Conservation (phyloP, 805 yeast species). For the Yamadazyma endophytica region DNA sequence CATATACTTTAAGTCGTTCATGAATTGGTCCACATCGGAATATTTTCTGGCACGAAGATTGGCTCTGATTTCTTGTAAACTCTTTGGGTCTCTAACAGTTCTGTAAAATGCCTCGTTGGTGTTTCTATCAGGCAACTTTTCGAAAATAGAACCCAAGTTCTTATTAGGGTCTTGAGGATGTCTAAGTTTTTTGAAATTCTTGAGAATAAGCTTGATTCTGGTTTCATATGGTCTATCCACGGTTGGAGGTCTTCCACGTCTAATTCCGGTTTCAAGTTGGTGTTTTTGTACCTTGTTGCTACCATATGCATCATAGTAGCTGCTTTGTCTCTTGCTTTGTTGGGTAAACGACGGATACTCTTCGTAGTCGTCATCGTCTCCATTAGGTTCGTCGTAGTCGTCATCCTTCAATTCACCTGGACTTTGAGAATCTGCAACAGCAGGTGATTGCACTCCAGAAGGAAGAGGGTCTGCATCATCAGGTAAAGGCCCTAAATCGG, state of each 20-base stretch:
- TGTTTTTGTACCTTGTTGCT: too few relatives aligned
- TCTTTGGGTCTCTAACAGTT: constrained; percentile 54
- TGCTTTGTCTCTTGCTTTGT: constrained; percentile 4
- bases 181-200: constrained; percentile 72
- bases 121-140: constrained; percentile 72
- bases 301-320: too few relatives aligned
- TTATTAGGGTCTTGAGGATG: constrained; percentile 45
- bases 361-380: constrained; percentile 13
- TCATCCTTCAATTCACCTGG: constrained; percentile 13
- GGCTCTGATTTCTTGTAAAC: constrained; percentile 70
- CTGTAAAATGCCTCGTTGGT: constrained; percentile 52
- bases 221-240: constrained; percentile 90
- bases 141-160: constrained; percentile 63
- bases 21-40: constrained; percentile 66
- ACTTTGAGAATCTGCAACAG: constrained; percentile 1
- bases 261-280: constrained; percentile 43
- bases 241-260: constrained; percentile 88
- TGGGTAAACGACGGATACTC: constrained; percentile 7
- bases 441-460: constrained; percentile 4
- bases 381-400: constrained; percentile 14
- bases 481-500: constrained; percentile 69
- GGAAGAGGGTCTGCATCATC: constrained; percentile 26
- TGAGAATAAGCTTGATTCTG: constrained; percentile 80
- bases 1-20: constrained; percentile 72
- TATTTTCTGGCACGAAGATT: constrained; percentile 85